These are phyloP conservation scores for Fagopyrum homotropicum DNA, from an alignment of 148 eudicot species.

Conservation along the genomic window DNA sequence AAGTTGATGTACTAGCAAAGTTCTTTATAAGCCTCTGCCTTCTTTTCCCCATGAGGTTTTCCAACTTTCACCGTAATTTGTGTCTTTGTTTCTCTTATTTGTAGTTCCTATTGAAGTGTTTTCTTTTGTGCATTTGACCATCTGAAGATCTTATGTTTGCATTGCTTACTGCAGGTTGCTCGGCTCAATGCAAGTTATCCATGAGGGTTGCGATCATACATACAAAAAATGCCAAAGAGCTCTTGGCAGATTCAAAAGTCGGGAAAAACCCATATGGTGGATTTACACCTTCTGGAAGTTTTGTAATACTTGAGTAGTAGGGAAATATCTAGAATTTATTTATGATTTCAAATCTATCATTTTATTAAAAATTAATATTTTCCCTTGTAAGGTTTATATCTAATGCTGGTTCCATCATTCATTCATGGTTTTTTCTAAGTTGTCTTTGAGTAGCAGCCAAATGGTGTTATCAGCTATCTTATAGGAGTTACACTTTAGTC, in stretches of 20 bases:
- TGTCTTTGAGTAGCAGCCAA: not conserved
- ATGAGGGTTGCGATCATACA: slow-evolving; percentile 73
- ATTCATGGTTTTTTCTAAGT: not conserved
- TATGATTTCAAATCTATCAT: not conserved
- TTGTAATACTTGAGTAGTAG: not conserved
- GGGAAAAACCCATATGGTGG: slow-evolving; percentile 96
- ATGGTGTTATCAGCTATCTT: not conserved
- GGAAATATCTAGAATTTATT: not conserved
- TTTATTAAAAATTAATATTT: too few relatives aligned
- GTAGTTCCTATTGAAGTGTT: not conserved
- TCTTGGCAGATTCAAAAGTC: slow-evolving; percentile 82
- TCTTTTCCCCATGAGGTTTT: too few relatives aligned
- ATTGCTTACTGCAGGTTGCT: slow-evolving; percentile 43
- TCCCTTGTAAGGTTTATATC: not conserved
- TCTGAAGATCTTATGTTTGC: not conserved
- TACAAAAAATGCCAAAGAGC: slow-evolving; percentile 73
- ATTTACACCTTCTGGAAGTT: slow-evolving; percentile 87
- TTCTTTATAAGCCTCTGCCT: too few relatives aligned
- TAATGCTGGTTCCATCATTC: not conserved
- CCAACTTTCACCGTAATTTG: not conserved
- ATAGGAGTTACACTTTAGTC: too few relatives aligned
- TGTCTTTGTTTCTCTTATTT: not conserved
- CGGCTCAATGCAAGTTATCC: slow-evolving; percentile 80
- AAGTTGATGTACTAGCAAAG: too few relatives aligned
- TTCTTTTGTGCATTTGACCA: not conserved